These are phyloP conservation scores for Chloroidium sp. DNA, from an alignment of 163 green algal genomes.

Conservation along the genomic window DNA sequence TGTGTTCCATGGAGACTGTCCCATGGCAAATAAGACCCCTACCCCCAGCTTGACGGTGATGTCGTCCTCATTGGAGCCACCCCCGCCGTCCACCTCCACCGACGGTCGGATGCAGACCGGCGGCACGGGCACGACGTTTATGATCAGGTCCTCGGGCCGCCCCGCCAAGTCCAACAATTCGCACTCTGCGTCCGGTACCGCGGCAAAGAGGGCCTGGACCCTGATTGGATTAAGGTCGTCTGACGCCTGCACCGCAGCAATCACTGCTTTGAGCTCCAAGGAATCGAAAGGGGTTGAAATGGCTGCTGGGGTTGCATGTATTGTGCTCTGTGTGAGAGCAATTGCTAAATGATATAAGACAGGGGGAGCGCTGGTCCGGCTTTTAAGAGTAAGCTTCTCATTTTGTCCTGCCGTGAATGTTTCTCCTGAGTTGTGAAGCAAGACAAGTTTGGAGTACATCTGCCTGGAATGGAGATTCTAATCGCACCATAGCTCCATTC, in stretches of 20 bases:
- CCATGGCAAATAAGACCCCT: conserved; percentile 5
- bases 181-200: conserved; percentile 63
- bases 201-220: conserved; percentile 36
- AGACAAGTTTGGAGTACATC: no score
- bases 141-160: conserved; percentile 80
- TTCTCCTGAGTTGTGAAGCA: no score
- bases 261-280: no score
- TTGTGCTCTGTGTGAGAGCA: no score
- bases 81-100: conserved; percentile 89
- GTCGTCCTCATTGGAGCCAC: conserved; percentile 95
- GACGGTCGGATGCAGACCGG: conserved; percentile 91
- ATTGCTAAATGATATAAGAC: neutral
- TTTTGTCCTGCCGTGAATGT: no score
- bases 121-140: conserved; percentile 82
- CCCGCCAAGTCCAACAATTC: conserved; percentile 81
- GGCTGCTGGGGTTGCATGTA: no score
- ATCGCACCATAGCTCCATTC: no score
- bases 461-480: no score
- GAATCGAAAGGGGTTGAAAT: no score
- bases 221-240: conserved; percentile 93
- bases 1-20: no score
- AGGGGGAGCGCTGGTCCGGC: no score
- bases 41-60: conserved; percentile 95
- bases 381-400: no score
- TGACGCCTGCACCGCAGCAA: conserved; percentile 27